Evolutionary conservation across 1,284 basidiomycete genomes (phyloP), one percentile per base, ranked within the genome.

Genomic region (Naganishia sp.): DNA sequence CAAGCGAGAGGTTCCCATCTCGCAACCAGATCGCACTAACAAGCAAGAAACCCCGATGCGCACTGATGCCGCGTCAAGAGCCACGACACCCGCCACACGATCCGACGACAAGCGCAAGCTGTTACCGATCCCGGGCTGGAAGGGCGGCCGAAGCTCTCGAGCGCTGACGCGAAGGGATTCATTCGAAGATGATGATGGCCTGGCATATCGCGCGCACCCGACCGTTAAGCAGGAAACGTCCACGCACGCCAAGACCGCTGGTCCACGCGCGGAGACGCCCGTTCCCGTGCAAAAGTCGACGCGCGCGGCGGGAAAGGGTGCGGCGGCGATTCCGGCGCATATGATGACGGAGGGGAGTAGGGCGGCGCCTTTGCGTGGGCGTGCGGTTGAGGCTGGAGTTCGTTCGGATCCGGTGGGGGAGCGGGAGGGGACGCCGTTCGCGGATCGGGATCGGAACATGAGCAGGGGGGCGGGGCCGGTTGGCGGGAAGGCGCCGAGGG

Each of bases 71-170:
- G 1, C 35, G 1, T 61, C 58, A 41, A 47, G 58, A 23, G 42
- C 21, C 23, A 31, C 47, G 7, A 61, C 58, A 11, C 58, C 47
- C 3, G 58, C 31, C 49, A 50, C 58, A 17, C 17, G 58, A 41
- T 51, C 47, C 9, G 28, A 23, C 31, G 56, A 58, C 32, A 54
- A 41, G 15, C 56, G 56, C 32, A 49, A 39, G 46, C 18, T 61
- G 23, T 51, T 61, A 23, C 58, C 58, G n/a, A 61, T 61, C 9
- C 47, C 32, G 11, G 58, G 58, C 0, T 61, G 58, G 58, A 61
- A 61, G 23, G 58, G 58, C 41, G 58, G 58, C 15, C 39, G 49
- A 42, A 61, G 39, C 39, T 39, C 58, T 41, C 47, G 58, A 1
- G 58, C 58, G 18, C 41, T 61, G 10, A 47, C 49, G 21, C 50